A percentile compares a stretch with the other conserved stretches of the same genome.
phyloP scores from a whole-genome alignment of 2,329 filamentous ascomycete species.

The Madurella mycetomatis region DNA sequence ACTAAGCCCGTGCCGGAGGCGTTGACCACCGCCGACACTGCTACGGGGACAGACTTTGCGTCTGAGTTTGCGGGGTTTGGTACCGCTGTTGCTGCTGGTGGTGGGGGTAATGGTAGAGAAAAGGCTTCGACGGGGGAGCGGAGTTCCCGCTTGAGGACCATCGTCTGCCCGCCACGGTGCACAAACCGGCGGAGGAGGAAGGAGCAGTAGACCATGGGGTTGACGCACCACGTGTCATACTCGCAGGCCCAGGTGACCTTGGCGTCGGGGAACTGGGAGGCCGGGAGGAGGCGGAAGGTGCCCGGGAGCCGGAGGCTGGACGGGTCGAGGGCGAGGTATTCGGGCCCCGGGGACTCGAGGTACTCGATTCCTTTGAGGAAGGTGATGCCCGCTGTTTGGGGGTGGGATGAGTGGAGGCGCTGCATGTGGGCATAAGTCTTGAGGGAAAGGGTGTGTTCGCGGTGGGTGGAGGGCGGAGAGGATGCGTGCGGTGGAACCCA shows the following conservation, averaged over 20 bases:
- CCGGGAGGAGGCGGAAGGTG: not conserved
- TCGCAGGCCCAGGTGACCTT: constrained; percentile 42
- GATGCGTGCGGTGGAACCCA: constrained; percentile 40
- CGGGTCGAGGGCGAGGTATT: constrained; percentile 36
- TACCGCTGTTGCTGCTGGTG: constrained; percentile 19
- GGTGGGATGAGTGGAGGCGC: constrained; percentile 26
- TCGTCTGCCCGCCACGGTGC: constrained; percentile 32
- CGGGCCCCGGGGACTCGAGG: constrained; percentile 42
- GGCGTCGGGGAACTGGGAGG: constrained; percentile 38
- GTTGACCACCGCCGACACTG: constrained; percentile 38
- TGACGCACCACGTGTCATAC: constrained; percentile 53
- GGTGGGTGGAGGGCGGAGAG: constrained; percentile 28
- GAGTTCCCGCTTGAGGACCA: constrained; percentile 33
- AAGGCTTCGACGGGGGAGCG: constrained; percentile 38
- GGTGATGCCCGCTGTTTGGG: constrained; percentile 42
- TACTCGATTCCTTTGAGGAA: constrained; percentile 49
- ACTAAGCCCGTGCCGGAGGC: constrained; percentile 44
- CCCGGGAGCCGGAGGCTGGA: constrained; percentile 37
- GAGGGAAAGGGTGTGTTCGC: constrained; percentile 42
- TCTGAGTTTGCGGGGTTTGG: constrained; percentile 19
- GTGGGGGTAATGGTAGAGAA: constrained; percentile 31
- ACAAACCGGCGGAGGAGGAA: constrained; percentile 42
- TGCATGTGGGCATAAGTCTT: constrained; percentile 42
- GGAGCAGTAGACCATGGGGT: constrained; percentile 50
- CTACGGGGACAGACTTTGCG: too few species aligned